Base-by-base conservation (phyloP, 2,329 filamentous ascomycete species). In the Trichoderma sp. region DNA sequence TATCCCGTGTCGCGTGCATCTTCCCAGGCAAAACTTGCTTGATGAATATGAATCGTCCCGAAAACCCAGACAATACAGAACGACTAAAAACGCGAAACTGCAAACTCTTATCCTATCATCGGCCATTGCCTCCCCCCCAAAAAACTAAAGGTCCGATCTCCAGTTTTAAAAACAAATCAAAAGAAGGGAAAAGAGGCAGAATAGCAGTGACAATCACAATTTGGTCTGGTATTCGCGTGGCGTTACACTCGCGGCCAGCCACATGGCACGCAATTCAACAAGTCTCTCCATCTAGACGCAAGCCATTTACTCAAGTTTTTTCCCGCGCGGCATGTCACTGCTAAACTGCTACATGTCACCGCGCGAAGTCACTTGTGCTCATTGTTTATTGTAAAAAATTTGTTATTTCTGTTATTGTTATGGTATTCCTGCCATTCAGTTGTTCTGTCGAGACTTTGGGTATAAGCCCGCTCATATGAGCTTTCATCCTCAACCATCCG, bases 391-490 rank as follows among this genome's bases (percentile, higher is more conserved):
- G n/a, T n/a, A 25, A 5, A 32, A 9, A 19, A n/a, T 37, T 39
- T 27, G 17, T 34, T 29, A 50, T 29, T 48, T 29, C 35, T 63
- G 19, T 63, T 50, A 59, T 68, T 68, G 58, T 77, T 76, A 76
- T 78, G 76, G 75, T 78, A 77, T 78, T 78, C 69, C 74, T 78
- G 75, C 76, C 75, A 77, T 78, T 78, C 76, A 78, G 76, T 76
- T 66, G 37, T 42, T 64, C 15, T n/a, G n/a, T 39, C 22, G 17
- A 42, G 27, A 48, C 29, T 37, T 54, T 53, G 45, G 42, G n/a
- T 48, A 63, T 54, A 50, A 64, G 25, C 48, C 27, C 29, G 19
- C 8, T n/a, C 50, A 29, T 29, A 3, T 7, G n/a, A n/a, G n/a
- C 25, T 17, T 19, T 29, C 45, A 59, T 13, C 39, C 29, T 59